Evolutionary conservation across 2,329 filamentous ascomycete genomes (phyloP), one percentile per base, ranked within the genome.

Genomic region (Stylonectria norvegica): DNA sequence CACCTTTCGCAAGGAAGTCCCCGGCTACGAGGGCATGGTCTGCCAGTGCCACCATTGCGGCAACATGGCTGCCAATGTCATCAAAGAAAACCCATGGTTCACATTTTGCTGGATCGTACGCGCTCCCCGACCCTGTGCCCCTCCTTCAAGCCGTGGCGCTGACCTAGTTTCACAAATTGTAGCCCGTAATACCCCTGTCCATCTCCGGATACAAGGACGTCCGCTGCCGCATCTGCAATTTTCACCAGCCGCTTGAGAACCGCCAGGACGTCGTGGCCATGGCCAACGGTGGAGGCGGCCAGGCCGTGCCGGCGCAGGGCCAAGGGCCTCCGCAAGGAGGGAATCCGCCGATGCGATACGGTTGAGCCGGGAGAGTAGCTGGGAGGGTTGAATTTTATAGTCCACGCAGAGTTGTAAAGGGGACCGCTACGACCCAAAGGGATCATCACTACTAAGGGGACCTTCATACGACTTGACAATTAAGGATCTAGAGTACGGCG

Each of bases 51-150:
- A 80, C 61, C 81, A 83, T 63, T 84, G 80, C 62, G 79, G 80
- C 37, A 84, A 84, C 68, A 79, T 76, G 64, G 70, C 73, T 3
- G 80, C 70, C 11, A 70, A 68, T 46, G 79, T 83, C 42, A 70
- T 80, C 56, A 83, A 83, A 62, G 75, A 72, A 43, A 73, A 82
- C 43, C 79, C 80, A 29, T 89, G 84, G 82, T 89, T 89, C 58
- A 89, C 86, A 5, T 81, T 89, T 57, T 89, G 85, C 71, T 89
- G 86, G 65, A 65, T 89, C 38, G 79, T 82, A 64, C 56, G 75
- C 68, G 16, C 33, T 19, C 11, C 18, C n/a, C n/a, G n/a, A n/a
- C n/a, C n/a, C n/a, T n/a, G n/a, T n/a, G n/a, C n/a, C n/a, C n/a
- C n/a, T n/a, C n/a, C n/a, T n/a, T n/a, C n/a, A n/a, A n/a, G 18